These are phyloP conservation scores for Hygrophorus pudorinus DNA, from an alignment of 768 basidiomycete species.

Conservation along the genomic window DNA sequence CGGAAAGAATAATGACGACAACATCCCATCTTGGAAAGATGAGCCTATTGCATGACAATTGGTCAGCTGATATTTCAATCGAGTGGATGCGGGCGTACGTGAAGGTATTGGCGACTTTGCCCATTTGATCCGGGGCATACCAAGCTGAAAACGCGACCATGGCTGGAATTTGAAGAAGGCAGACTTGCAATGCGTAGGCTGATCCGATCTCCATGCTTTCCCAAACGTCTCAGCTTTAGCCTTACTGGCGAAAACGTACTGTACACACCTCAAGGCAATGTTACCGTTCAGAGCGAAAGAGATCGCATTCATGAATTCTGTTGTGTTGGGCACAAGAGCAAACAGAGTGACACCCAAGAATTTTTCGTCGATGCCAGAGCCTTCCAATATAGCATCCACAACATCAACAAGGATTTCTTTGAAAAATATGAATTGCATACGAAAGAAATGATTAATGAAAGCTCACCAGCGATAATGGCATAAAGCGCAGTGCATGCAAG, in stretches of 20 bases:
- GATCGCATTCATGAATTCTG: constrained; percentile 99
- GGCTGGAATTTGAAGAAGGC: constrained; percentile 92
- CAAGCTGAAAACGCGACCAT: constrained; percentile 99
- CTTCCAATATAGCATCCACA: constrained; percentile 86
- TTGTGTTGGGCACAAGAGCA: constrained; percentile 96
- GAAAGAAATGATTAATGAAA: neutral
- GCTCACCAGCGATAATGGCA: constrained; percentile 88
- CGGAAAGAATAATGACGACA: constrained; percentile 85
- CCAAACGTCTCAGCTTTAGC: neutral
- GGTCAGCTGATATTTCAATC: constrained; percentile 1
- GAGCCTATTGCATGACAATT: constrained; percentile 39
- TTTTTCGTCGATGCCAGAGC: constrained; percentile 92
- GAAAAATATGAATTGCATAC: neutral
- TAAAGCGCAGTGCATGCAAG: constrained; percentile 87
- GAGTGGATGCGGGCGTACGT: constrained; percentile 49
- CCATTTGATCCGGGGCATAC: constrained; percentile 82
- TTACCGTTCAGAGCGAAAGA: constrained; percentile 96
- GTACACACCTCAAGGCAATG: constrained; percentile 80
- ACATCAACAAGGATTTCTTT: constrained; percentile 90
- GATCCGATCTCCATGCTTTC: constrained; percentile 98
- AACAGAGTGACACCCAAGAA: constrained; percentile 95
- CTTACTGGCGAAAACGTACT: neutral
- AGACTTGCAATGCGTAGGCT: constrained; percentile 97
- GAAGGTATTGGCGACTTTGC: constrained; percentile 82
- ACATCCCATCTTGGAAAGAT: constrained; percentile 99